Evolutionary conservation across 306 rosid species (phyloP).

Genomic region (Quercus glauca): DNA sequence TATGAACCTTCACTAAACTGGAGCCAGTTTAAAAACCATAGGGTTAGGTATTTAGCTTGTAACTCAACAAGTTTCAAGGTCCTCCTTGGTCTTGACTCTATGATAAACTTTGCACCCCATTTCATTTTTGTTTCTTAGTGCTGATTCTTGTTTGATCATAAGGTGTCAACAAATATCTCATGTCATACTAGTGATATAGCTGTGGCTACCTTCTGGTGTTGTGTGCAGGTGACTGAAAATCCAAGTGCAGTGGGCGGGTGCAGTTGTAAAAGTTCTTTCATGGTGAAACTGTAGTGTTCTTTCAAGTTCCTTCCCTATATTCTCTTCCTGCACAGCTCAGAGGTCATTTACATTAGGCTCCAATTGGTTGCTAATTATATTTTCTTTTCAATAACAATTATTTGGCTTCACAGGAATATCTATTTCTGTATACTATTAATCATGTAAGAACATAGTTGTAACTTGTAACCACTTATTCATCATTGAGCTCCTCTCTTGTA

Average conservation of each 20-base stretch:
- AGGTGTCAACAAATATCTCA: neutral
- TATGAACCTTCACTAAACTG: neutral
- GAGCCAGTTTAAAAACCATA: neutral
- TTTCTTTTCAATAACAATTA: neutral
- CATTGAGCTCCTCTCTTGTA: neutral
- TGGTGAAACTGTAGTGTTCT: conserved; percentile 65
- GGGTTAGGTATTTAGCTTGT: neutral
- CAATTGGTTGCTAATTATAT: neutral
- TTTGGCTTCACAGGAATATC: neutral
- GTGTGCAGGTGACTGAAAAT: conserved; percentile 73
- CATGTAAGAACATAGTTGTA: neutral
- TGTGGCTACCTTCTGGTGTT: conserved; percentile 22
- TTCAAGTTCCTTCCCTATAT: neutral
- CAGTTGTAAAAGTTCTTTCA: conserved; percentile 91
- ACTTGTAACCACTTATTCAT: neutral
- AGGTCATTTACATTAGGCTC: neutral
- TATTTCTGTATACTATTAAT: neutral
- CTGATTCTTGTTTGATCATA: neutral
- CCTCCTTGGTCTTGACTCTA: neutral
- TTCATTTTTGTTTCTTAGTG: neutral
- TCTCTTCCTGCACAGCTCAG: neutral
- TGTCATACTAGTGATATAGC: neutral
- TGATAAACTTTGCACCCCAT: neutral
- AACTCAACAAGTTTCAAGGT: neutral
- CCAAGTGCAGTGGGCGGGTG: conserved; percentile 98